Evolutionary conservation across 2,329 filamentous ascomycete species (phyloP), one percentile per base, ranked within the genome.

Genomic region (Nectriaceae sp.): DNA sequence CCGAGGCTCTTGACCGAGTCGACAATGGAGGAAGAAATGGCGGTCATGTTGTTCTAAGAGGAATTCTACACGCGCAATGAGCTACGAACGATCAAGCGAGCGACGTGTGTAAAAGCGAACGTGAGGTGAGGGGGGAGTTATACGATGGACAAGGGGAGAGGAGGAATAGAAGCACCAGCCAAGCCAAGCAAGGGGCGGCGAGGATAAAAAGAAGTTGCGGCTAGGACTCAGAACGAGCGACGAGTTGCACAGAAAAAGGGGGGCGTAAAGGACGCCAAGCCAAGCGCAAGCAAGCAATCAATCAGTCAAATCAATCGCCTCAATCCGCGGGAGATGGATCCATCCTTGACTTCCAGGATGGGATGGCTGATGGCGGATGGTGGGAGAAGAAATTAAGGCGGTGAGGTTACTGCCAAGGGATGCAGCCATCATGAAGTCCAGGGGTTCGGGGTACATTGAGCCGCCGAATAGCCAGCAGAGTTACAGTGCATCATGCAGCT

Each of bases 1-100:
- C 62, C 57, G 33, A 68, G 54, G 38, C 52, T 62, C 55, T 61
- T 61, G 59, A 66, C 63, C 24, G 64, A 61, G 53, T 66, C 62
- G 48, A 64, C 38, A 13, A 62, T 51, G 20, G 57, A 6, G 33
- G 33, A 36, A 19, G 33, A 36, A 16, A 36, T 15, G 33, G 33
- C 33, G 8, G 33, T 16, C 33, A 36, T 36, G 33, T 36, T 36
- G 33, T 29, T 29, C 24, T 6, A 15, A 36, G 33, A 19, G 16
- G 16, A 36, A 36, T 16, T 6, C 33, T 5, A 36, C 33, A 10
- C n/a, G 33, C 11, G 16, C 13, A 19, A 36, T 8, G 13, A 6
- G n/a, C 33, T n/a, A 36, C 11, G 33, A 36, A 36, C 33, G 13
- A 16, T 5, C 8, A n/a, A 36, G n/a, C 33, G 16, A 36, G 33